Evolutionary conservation across 2,329 filamentous ascomycete species (phyloP), one percentile per base, ranked within the genome.

Genomic region (Hirsutella rhossiliensis): DNA sequence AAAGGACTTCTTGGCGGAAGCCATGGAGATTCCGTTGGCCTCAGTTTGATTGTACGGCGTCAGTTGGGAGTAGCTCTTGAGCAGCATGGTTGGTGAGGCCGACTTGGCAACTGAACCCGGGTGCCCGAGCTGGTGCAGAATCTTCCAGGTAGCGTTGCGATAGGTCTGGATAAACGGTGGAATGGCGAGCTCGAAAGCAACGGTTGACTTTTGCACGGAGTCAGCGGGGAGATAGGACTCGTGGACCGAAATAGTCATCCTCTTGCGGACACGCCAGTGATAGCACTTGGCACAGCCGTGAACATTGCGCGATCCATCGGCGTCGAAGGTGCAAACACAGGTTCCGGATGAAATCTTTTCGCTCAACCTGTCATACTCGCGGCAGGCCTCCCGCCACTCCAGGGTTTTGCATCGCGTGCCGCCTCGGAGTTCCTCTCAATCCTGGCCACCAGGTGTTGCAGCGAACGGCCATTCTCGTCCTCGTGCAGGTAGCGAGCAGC

Each of bases 181-280:
- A 0, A 73, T 69, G 41, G 67, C 43, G 57, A 77, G 20, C 58
- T 62, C 23, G n/a, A 64, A 62, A 17, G 81, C 69, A 0, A 81
- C 72, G 0, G 66, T 73, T 3, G 51, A 61, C 2, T 49, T 48
- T 0, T 50, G 49, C 0, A 45, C 31, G 4, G 49, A 44, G 0
- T 44, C 13, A 19, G 54, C 56, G 1, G 54, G 56, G 5, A 58
- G 51, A 13, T 53, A 54, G 7, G 51, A 51, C 32, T 58, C 56
- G 19, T 58, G 54, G 2, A 41, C 29, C 1, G 19, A 11, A 11
- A 58, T 50, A 19, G 29, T 41, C 4, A 58, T 36, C 11, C 38
- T 31, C 1, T 49, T 52, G 8, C 54, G 47, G 4, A 12, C 9
- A 11, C 52, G 43, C 3, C 4, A 29, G 9, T 48, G 41, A 7